phyloP scores from a whole-genome alignment of 306 rosid species.

The Ceratonia siliqua region DNA sequence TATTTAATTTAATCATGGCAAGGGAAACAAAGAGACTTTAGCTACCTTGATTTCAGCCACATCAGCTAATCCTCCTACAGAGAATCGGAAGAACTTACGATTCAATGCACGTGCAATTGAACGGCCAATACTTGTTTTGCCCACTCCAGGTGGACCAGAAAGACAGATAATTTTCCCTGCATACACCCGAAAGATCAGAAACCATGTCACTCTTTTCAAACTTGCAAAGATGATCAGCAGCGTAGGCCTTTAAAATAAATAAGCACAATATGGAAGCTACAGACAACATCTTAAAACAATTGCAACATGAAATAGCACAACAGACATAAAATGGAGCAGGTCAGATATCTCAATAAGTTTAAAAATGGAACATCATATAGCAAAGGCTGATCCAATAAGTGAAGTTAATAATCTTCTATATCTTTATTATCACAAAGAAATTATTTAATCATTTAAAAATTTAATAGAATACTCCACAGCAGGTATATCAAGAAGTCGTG shows the following conservation, averaged over 20 bases:
- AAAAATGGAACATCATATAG: conserved; percentile 18
- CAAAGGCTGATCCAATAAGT: conserved; percentile 17
- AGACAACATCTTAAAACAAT: conserved; percentile 20
- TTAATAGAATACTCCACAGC: conserved; percentile 16
- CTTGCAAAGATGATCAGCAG: conserved; percentile 7
- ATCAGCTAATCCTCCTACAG: conserved; percentile 98
- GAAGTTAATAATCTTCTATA: neutral
- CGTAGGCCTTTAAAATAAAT: conserved; percentile 17
- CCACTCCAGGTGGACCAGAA: conserved; percentile 99
- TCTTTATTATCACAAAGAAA: neutral
- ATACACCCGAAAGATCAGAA: conserved; percentile 30
- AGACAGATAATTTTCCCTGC: conserved; percentile 96
- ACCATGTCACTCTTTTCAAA: conserved; percentile 10
- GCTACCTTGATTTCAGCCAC: conserved; percentile 98
- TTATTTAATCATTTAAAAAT: conserved; percentile 14
- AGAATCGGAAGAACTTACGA: conserved; percentile 90
- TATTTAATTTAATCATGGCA: conserved; percentile 22
- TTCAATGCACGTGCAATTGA: conserved; percentile 98
- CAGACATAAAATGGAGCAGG: neutral
- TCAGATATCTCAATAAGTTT: neutral
- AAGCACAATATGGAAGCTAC: conserved; percentile 8
- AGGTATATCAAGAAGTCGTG: conserved; percentile 14
- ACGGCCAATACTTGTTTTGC: conserved; percentile 99
- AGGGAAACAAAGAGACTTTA: conserved; percentile 13
- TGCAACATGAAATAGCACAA: conserved; percentile 7